Evolutionary conservation across 768 basidiomycete genomes (phyloP).

Genomic region (Lactifluus volemus): DNA sequence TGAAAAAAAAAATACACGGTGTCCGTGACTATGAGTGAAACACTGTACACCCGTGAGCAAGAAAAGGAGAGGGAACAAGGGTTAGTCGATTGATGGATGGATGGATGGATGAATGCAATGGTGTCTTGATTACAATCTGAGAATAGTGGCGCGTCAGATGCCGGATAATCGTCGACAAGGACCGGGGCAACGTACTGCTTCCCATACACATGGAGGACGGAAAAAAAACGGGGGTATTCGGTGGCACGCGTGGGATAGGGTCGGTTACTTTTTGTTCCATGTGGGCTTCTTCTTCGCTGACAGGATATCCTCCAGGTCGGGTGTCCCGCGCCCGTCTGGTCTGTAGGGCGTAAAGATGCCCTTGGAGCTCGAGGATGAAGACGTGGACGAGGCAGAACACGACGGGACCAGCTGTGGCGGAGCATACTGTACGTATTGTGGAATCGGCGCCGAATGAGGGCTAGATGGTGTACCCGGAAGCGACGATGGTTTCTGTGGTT

Average conservation of each 20-base stretch:
- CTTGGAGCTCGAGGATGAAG: conserved; percentile 3
- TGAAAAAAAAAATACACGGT: neutral
- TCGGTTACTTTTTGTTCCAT: conserved; percentile 16
- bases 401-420: neutral
- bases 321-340: conserved; percentile 42
- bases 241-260: neutral
- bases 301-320: conserved; percentile 42
- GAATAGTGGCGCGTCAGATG: neutral
- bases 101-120: neutral
- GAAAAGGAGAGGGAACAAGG: neutral
- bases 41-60: neutral
- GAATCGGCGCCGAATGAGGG: conserved; percentile 6
- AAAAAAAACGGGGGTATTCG: neutral
- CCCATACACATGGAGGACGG: neutral
- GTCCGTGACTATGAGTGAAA: neutral
- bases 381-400: conserved; percentile 5
- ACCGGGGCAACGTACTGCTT: neutral
- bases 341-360: conserved; percentile 45
- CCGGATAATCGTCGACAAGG: neutral
- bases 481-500: conserved; percentile 13
- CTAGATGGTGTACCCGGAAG: conserved; percentile 11
- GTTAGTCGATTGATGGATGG: neutral
- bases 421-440: neutral
- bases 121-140: neutral
- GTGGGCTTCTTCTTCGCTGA: conserved; percentile 31